Base-by-base conservation (phyloP, 495 filamentous ascomycete genomes). In the Penicillium parvum region DNA sequence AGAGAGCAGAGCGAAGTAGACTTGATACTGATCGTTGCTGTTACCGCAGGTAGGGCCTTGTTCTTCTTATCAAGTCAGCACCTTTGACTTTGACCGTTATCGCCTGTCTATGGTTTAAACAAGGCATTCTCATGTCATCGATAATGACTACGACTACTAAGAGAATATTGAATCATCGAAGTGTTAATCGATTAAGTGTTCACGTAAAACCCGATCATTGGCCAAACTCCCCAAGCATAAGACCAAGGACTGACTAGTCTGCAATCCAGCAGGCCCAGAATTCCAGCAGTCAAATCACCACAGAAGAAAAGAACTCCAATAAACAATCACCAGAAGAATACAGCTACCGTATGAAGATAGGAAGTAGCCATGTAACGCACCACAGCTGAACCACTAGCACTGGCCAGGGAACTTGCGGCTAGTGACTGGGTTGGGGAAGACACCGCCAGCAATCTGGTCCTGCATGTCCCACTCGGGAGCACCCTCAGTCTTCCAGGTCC, bases 401-500 rank as follows among this genome's bases (percentile, higher is more conserved):
- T 76, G 72, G 22, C 60, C 55, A 6, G 69, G 70, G 61, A 70
- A 75, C 37, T 72, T 54, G 40, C 78, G 61, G 40, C 60, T 55
- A 10, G 61, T 68, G 37, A 78, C 53, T n/a, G 82, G 80, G 48
- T 78, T 70, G 15, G 83, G 81, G 63, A 86, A 84, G 28, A 86
- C 40, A 0, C 79, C 81, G 20, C 60, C 72, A 4, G 60, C 69
- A 14, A 83, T 54, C 39, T 82, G 72, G 64, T 76, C 75, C 68
- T 81, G 70, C 75, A 94, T 82, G 57, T 91, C 80, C 90, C 90
- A 96, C 64, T 90, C 88, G 0, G 90, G 90, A 19, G 88, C 78
- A 27, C 76, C 82, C 51, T 94, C 86, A n/a, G 81, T 88, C 68
- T 88, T 90, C 79, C 86, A 89, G 5, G 80, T 81, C 86, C 86